Evolutionary conservation across 768 basidiomycete species (phyloP).

Genomic region (Coprinopsis sp.): DNA sequence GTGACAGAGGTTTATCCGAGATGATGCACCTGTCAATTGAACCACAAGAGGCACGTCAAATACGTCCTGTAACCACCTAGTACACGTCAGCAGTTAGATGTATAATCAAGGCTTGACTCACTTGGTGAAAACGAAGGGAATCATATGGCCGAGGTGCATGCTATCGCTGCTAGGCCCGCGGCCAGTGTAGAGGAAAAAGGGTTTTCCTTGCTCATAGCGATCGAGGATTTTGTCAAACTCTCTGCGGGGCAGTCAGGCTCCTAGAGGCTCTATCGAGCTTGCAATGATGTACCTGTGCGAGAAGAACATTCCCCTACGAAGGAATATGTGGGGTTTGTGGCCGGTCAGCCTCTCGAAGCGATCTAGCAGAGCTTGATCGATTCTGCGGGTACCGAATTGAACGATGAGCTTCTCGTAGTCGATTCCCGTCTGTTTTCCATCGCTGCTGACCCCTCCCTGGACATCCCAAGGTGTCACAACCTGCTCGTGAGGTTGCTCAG

Average conservation of each 20-base stretch:
- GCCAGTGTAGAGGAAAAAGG: constrained; percentile 97
- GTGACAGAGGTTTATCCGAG: background rate
- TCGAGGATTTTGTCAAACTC: constrained; percentile 93
- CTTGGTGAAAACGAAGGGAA: constrained; percentile 98
- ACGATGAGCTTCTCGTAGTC: constrained; percentile 94
- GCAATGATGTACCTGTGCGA: constrained; percentile 72
- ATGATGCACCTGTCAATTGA: constrained; percentile 78
- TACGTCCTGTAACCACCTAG: constrained; percentile 93
- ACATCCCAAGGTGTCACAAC: constrained; percentile 98
- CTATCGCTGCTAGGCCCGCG: constrained; percentile 95
- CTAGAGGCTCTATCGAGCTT: background rate
- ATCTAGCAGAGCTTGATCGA: constrained; percentile 72
- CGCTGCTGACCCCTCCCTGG: constrained; percentile 79
- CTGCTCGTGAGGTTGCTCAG: constrained; percentile 42
- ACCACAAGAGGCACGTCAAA: constrained; percentile 93
- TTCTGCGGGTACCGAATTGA: constrained; percentile 87
- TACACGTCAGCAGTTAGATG: background rate
- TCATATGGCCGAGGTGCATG: constrained; percentile 97
- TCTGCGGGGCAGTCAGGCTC: constrained; percentile 34
- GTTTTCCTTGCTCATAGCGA: constrained; percentile 93
- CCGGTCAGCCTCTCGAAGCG: constrained; percentile 93
- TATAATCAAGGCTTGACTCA: constrained; percentile 31
- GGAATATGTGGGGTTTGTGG: constrained; percentile 76
- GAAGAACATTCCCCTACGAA: constrained; percentile 94
- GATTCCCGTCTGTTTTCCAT: constrained; percentile 89